Evolutionary conservation across 2,329 filamentous ascomycete genomes (phyloP), one percentile per base, ranked within the genome.

Genomic region (Colletotrichum euphorbiae): DNA sequence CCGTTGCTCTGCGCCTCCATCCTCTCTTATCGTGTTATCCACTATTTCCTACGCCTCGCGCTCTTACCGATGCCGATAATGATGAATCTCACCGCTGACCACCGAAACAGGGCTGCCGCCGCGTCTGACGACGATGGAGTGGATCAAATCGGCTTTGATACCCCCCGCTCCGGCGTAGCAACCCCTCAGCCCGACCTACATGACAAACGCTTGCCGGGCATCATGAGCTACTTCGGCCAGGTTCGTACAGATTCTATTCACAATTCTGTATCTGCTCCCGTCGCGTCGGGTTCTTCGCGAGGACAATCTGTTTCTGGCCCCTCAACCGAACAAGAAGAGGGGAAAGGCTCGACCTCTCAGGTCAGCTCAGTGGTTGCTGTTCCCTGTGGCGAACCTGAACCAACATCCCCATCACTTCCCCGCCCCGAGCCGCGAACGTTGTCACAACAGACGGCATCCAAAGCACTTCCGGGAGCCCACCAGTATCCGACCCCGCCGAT

Each of bases 211-310:
- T 86, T 97, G 78, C 96, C 96, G 74, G 93, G 94, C 79, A 97
- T 98, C 84, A 91, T 96, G 87, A 97, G 91, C 86, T 98, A 96
- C 87, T 97, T 98, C 88, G 92, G 91, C 85, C 96, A 99, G 95
- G 96, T 99, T 97, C 91, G 96, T 98, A 88, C 88, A 86, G 89
- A 88, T 85, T 89, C 90, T 90, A 56, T 62, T 71, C 70, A 68
- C 60, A 70, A 62, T 65, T 69, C 67, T 69, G 67, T 69, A 77
- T 75, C 76, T 75, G 77, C 78, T 73, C 74, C 78, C 74, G 74
- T 74, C 70, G 73, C 75, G 69, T 76, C 75, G 67, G 62, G 62
- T 62, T 50, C 40, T 51, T 51, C 56, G 33, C 62, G 64, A 67
- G 50, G 52, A 38, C 60, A 59, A 40, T 43, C 64, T 67, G 15